Percentiles rank a stretch among this genome's conserved stretches.
Conservation (phyloP, 2,329 filamentous ascomycete genomes). For the Clarireedia homoeocarpa region DNA sequence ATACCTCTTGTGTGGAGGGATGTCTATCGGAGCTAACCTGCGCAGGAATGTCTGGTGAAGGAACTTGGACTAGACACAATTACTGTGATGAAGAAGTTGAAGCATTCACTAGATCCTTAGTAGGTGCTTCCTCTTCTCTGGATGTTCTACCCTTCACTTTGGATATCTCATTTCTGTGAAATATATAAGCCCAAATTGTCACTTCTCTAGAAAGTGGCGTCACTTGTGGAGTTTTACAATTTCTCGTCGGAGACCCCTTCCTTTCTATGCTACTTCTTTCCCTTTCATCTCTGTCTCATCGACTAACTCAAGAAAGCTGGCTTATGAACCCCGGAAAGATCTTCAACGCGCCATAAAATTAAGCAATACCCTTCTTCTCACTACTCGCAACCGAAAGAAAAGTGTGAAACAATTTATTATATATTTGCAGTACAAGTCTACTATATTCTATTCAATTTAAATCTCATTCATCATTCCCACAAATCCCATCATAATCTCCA, state of each 20-base stretch:
- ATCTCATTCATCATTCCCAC: constrained; percentile 15
- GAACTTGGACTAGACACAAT: constrained; percentile 76
- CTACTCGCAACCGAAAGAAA: no score
- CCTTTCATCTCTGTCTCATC: neutral
- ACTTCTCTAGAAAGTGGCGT: no score
- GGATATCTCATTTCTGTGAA: no score
- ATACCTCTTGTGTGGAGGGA: constrained; percentile 32
- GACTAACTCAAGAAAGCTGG: constrained; percentile 43
- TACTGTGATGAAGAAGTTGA: constrained; percentile 75
- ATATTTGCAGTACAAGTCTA: neutral
- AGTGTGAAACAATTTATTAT: no score
- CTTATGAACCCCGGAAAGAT: constrained; percentile 62
- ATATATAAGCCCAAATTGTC: no score
- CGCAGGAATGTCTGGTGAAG: constrained; percentile 27
- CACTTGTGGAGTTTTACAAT: no score
- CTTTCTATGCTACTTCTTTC: no score
- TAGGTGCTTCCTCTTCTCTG: neutral
- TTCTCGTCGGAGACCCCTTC: no score
- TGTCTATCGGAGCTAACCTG: neutral
- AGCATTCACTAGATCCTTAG: constrained; percentile 67
- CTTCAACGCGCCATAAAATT: constrained; percentile 7
- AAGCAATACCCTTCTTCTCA: neutral
- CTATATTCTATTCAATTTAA: neutral
- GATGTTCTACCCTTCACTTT: no score
- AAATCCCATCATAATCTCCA: constrained; percentile 27